phyloP scores from a whole-genome alignment of 805 yeast genomes.

The Pichia occidentalis region DNA sequence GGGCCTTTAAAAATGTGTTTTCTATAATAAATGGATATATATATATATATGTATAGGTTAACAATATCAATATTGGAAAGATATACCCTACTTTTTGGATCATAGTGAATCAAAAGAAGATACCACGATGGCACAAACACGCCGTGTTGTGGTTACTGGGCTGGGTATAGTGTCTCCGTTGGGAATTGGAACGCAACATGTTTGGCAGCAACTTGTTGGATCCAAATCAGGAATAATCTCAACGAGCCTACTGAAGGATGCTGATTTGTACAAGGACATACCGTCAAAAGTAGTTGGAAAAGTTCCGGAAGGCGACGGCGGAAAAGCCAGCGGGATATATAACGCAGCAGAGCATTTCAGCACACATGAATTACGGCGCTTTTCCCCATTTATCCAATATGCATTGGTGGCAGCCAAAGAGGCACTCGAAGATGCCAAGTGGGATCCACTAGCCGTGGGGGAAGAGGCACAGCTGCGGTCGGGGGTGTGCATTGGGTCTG shows the following conservation, averaged over 20 bases:
- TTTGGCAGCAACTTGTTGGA: constrained; percentile 50
- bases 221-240: constrained; percentile 55
- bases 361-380: constrained; percentile 45
- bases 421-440: constrained; percentile 65
- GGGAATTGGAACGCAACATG: constrained; percentile 55
- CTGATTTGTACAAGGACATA: constrained; percentile 42
- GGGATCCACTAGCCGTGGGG: constrained; percentile 32
- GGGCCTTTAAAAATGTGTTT: too few species aligned
- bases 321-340: constrained; percentile 36
- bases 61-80: too few species aligned
- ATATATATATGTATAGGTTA: too few species aligned
- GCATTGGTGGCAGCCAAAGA: constrained; percentile 72
- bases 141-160: constrained; percentile 88
- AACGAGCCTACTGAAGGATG: constrained; percentile 38
- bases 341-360: constrained; percentile 44
- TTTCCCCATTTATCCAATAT: constrained; percentile 70
- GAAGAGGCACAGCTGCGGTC: constrained; percentile 33
- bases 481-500: constrained; percentile 89
- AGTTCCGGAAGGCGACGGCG: constrained; percentile 45
- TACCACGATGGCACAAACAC: constrained; percentile 9
- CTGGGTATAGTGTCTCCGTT: constrained; percentile 81
- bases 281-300: constrained; percentile 74
- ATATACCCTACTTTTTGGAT: too few species aligned
- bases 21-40: too few species aligned
- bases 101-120: too few species aligned